Percentiles rank a stretch among this genome's conserved stretches.
Conservation (phyloP, 2,329 filamentous ascomycete genomes). For the Hirsutella minnesotensis region DNA sequence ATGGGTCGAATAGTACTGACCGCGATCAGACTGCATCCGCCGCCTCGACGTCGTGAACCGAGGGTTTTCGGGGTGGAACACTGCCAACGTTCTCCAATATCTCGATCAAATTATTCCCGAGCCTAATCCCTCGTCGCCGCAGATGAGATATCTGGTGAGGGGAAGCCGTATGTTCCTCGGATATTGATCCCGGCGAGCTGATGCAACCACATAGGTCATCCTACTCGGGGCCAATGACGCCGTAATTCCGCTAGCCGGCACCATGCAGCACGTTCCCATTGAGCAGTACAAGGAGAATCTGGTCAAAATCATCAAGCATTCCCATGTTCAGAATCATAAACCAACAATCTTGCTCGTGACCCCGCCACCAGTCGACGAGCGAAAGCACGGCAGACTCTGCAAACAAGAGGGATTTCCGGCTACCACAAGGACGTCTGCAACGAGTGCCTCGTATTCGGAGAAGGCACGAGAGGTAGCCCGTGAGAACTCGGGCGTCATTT, state of each 20-base stretch:
- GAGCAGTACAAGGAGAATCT: conserved; percentile 65
- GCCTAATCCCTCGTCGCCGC: conserved; percentile 42
- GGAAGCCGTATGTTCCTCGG: background rate
- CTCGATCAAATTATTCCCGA: conserved; percentile 60
- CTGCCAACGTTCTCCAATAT: conserved; percentile 57
- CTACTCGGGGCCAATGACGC: conserved; percentile 91
- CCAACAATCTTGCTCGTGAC: conserved; percentile 68
- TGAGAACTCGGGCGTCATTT: conserved; percentile 51
- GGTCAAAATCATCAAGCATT: conserved; percentile 58
- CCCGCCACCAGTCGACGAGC: conserved; percentile 74
- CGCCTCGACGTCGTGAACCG: conserved; percentile 80
- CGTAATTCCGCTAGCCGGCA: conserved; percentile 48
- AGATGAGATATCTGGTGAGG: conserved; percentile 56
- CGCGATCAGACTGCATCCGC: conserved; percentile 53
- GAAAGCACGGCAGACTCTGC: conserved; percentile 43
- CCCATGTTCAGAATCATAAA: conserved; percentile 54
- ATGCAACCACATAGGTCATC: conserved; percentile 40
- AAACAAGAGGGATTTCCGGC: conserved; percentile 30
- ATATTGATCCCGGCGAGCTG: conserved; percentile 7
- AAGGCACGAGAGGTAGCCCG: conserved; percentile 55
- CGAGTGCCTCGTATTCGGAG: conserved; percentile 45
- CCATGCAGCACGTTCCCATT: conserved; percentile 68
- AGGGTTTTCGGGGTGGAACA: conserved; percentile 80
- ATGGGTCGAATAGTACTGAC: background rate
- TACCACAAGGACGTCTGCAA: conserved; percentile 31